These are phyloP conservation scores for Paramecium octaurelia DNA, from an alignment of 73 alveolate genomes.

Conservation along the genomic window DNA sequence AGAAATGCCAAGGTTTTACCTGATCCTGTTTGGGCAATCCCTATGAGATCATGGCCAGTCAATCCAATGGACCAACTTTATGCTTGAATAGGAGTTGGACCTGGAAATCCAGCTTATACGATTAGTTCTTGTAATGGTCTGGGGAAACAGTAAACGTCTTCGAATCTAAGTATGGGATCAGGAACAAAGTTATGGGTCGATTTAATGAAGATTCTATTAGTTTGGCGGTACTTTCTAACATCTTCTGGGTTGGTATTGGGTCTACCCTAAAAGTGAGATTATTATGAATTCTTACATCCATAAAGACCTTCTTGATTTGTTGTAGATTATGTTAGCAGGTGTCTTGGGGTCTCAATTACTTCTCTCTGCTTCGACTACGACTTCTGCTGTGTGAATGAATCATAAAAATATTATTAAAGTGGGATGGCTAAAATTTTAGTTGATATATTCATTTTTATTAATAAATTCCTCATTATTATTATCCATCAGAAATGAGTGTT, in stretches of 20 bases:
- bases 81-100: constrained; percentile 67
- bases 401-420: not conserved
- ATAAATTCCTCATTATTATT: constrained; percentile 8
- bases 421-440: not conserved
- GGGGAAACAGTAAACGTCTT: constrained; percentile 57
- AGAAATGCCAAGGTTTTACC: constrained; percentile 93
- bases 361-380: not conserved
- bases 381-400: not conserved
- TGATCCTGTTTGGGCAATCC: constrained; percentile 89
- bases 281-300: not conserved
- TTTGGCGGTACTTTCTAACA: not conserved
- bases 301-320: not conserved
- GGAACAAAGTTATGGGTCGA: not conserved
- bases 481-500: not conserved
- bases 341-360: not conserved
- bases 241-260: constrained; percentile 31
- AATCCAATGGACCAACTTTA: constrained; percentile 58
- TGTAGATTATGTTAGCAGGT: not conserved
- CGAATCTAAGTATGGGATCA: constrained; percentile 43
- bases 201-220: not conserved
- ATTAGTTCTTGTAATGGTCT: constrained; percentile 20
- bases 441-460: not conserved
- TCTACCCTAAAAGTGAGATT: not conserved
- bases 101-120: constrained; percentile 41
- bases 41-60: constrained; percentile 83